Evolutionary conservation across 2,329 filamentous ascomycete genomes (phyloP), one percentile per base, ranked within the genome.

Genomic region (Akanthomyces muscarius): DNA sequence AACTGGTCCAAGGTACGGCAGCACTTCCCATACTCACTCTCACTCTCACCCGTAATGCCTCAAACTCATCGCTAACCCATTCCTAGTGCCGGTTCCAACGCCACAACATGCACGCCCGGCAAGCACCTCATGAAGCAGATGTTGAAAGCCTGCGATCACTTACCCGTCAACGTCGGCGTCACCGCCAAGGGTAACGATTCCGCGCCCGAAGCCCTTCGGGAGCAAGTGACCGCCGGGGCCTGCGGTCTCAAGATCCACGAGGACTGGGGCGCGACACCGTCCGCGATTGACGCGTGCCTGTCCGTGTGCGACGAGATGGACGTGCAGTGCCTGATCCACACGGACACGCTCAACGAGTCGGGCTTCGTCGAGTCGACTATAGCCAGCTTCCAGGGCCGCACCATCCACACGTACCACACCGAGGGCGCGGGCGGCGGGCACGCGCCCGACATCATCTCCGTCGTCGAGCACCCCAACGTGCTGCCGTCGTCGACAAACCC

Each of bases 391-490:
- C 92, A 91, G 73, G 82, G 86, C 71, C 88, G 94, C 65, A 91
- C 92, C 1, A 96, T 98, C 70, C 94, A 98, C 77, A 96, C 94
- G 1, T 98, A 98, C 76, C 94, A 98, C 77, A 97, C 92, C 38
- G 94, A 98, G 79, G 94, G 94, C 47, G 94, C 94, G 1, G 94
- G 94, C 47, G 94, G 94, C 67, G 94, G 94, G 4, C 94, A 98
- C 75, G 94, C 94, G 1, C 94, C 94, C 0, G 94, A 98, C 74
- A 97, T 98, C 76, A 97, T 98, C 76, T 89, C 86, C 33, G 92
- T 97, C 1, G 94, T 97, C 13, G 92, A 96, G 75, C 89, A 93
- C 70, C 77, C 85, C 54, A 95, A 98, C 72, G 92, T 98, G 2
- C 84, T 98, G 89, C 53, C 52, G 38, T 55, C 52, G 10, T 55